A percentile compares a stretch with the other conserved stretches of the same genome.
Conservation (phyloP, 352 stramenopile species). For the Phytophthora cactorum region DNA sequence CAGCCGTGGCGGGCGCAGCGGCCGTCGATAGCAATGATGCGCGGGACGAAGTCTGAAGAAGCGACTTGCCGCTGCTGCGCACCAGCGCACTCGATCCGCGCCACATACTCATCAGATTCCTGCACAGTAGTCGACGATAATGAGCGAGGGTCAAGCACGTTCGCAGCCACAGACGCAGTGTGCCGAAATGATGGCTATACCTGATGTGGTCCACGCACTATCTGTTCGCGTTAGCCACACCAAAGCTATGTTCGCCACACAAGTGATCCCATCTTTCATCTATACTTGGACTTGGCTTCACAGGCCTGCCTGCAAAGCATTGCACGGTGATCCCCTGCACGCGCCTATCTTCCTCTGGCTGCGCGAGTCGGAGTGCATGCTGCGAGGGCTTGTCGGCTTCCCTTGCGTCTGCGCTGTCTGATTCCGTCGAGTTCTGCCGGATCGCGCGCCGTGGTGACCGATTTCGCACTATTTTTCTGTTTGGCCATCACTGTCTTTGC, state of each 20-base stretch:
- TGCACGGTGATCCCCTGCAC: constrained; percentile 11
- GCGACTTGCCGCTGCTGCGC: constrained; percentile 22
- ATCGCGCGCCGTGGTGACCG: constrained; percentile 1
- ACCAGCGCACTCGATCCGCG: constrained; percentile 42
- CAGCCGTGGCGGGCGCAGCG: constrained; percentile 1
- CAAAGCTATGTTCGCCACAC: background rate
- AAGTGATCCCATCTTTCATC: constrained; percentile 16
- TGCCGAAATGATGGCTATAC: constrained; percentile 3
- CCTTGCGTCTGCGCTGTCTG: constrained; percentile 8
- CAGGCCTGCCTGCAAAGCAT: constrained; percentile 13
- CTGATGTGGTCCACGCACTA: background rate
- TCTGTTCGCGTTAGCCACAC: background rate
- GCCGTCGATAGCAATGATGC: constrained; percentile 34
- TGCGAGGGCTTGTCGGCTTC: background rate
- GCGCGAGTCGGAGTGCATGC: constrained; percentile 23
- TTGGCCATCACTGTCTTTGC: constrained; percentile 7
- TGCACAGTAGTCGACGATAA: constrained; percentile 1
- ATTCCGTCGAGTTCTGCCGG: background rate
- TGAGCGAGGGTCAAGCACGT: constrained; percentile 1
- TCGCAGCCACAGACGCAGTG: constrained; percentile 24
- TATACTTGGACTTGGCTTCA: constrained; percentile 30
- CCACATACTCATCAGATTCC: constrained; percentile 36
- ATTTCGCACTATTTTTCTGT: constrained; percentile 20
- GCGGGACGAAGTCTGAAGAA: constrained; percentile 15
- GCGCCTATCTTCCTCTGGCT: constrained; percentile 18